Conservation (phyloP, 805 yeast genomes). For the Spencermartinsiella europaea region DNA sequence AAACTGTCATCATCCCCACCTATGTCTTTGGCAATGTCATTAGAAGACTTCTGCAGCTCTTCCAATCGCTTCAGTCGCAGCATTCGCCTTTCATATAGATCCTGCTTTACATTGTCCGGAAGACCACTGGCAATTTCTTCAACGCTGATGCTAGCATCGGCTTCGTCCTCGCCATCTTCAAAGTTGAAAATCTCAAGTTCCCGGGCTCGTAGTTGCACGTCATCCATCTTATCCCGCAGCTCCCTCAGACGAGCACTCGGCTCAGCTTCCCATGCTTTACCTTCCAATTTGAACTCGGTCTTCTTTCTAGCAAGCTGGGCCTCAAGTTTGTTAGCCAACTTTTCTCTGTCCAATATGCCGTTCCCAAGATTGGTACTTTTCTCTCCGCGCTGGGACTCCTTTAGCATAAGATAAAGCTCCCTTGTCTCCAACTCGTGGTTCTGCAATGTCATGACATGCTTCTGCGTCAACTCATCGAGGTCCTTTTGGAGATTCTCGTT, state of each 20-base stretch:
- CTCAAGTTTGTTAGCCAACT: conserved; percentile 29
- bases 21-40: conserved; percentile 49
- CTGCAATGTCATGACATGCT: conserved; percentile 32
- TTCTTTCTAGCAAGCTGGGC: conserved; percentile 32
- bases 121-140: conserved; percentile 37
- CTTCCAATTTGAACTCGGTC: conserved; percentile 37
- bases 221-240: conserved; percentile 78
- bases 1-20: conserved; percentile 5
- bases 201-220: conserved; percentile 75
- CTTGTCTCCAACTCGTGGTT: conserved; percentile 53
- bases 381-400: conserved; percentile 36
- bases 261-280: conserved; percentile 49
- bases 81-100: conserved; percentile 51
- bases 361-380: conserved; percentile 7
- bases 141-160: conserved; percentile 24
- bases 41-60: conserved; percentile 62
- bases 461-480: conserved; percentile 53
- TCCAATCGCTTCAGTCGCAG: conserved; percentile 63
- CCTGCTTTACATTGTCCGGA: conserved; percentile 11
- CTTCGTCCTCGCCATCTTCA: conserved; percentile 60
- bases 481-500: conserved; percentile 57
- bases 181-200: conserved; percentile 83
- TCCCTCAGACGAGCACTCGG: conserved; percentile 73
- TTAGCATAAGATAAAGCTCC: conserved; percentile 51
- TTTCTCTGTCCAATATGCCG: conserved; percentile 31